Base-by-base conservation (phyloP, 139 green algal genomes). In the Haematococcus lacustris region DNA sequence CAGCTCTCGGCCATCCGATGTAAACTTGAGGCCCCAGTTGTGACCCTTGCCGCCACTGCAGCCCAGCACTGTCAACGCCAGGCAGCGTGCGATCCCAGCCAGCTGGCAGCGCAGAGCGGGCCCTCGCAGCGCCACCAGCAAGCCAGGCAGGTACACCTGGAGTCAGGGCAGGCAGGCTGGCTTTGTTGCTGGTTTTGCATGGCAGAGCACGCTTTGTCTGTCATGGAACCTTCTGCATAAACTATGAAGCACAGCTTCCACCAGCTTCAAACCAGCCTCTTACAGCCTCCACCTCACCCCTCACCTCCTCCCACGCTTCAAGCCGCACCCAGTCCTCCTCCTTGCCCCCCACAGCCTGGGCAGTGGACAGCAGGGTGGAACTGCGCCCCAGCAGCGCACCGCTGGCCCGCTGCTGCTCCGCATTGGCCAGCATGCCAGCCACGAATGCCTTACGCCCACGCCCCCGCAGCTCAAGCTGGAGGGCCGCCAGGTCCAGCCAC, bases 31-130 rank as follows among this genome's bases (percentile, higher is more conserved):
- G n/a, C n/a, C n/a, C 23, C 57, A 67, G 32, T 21, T 67, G 61
- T 67, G 39, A 33, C 61, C 61, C 3, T 5, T 67, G 30, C 6
- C 74, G 62, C 74, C 75, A 6, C 61, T 75, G 35, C 60, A 61
- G 23, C 75, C 75, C 47, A 80, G 75, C 47, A 80, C 68, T 26
- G 64, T 41, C 50, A 72, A 57, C 47, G 75, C 75, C 7, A 80
- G 61, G 25, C 72, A 37, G 26, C 75, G 68, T 25, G 73, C 75
- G 2, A 23, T 30, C 17, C 17, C 68, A 2, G 68, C 75, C 43
- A 75, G 25, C 26, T 80, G 57, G 3, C 62, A 61, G 26, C 75
- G 68, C 2, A 28, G 23, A 2, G 62, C 69, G 2, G 68, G 60
- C n/a, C 64, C 50, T 30, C 66, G 60, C 32, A 80, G 50, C 60